Conservation (phyloP, 75 land plant species). For the Cunninghamia lanceolata region DNA sequence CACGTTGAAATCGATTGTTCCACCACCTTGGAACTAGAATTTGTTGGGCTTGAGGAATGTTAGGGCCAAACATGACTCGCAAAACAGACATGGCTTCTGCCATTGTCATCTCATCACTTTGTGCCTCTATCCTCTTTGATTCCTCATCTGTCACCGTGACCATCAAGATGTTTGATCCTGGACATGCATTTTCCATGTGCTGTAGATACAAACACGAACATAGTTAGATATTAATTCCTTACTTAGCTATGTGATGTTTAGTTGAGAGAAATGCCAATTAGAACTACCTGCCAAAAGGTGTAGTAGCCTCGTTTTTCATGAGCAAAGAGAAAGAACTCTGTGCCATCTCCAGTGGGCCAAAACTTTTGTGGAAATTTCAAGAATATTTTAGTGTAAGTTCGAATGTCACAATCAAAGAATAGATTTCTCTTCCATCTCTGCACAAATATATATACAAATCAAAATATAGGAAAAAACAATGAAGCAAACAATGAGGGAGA, state of each 20-base stretch:
- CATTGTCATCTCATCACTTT: constrained; percentile 44
- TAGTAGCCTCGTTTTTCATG: constrained; percentile 63
- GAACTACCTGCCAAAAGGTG: constrained; percentile 57
- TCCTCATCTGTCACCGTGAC: constrained; percentile 84
- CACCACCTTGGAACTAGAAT: constrained; percentile 69
- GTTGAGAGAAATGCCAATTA: background rate
- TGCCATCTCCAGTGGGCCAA: constrained; percentile 59
- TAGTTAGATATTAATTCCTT: background rate
- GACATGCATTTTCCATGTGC: constrained; percentile 62
- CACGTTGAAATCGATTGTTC: constrained; percentile 38
- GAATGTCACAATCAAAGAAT: constrained; percentile 52
- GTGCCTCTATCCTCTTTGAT: constrained; percentile 63
- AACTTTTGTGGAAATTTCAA: constrained; percentile 54
- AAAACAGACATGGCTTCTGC: constrained; percentile 60
- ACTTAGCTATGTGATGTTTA: background rate
- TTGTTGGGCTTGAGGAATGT: constrained; percentile 47
- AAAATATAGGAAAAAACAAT: background rate
- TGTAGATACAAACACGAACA: background rate
- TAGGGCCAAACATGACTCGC: constrained; percentile 52
- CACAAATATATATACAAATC: background rate
- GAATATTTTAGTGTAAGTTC: constrained; percentile 67
- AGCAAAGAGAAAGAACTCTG: constrained; percentile 53
- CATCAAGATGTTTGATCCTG: constrained; percentile 50
- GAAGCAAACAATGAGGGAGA: background rate
- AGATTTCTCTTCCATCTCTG: constrained; percentile 57